Evolutionary conservation across 176 grass and related monocot species (phyloP).

Genomic region (Eremochloa ophiuroides): DNA sequence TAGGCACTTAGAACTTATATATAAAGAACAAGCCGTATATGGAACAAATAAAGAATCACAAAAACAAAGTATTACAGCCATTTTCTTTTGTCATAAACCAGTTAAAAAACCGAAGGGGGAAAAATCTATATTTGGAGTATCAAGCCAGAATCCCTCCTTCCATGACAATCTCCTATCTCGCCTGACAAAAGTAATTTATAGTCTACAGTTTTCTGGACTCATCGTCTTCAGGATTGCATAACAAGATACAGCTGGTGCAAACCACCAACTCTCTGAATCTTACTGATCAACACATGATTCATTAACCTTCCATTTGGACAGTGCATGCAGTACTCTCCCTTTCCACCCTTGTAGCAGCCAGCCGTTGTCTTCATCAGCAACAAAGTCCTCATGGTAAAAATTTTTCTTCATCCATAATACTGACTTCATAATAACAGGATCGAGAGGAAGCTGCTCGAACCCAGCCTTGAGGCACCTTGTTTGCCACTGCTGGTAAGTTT

Average conservation of each 20-base stretch:
- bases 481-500: conserved; percentile 37
- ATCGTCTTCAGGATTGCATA: neutral
- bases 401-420: conserved; percentile 6
- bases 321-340: conserved; percentile 28
- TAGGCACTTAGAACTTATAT: neutral
- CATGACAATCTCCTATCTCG: neutral
- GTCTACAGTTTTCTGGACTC: neutral
- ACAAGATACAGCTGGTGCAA: neutral
- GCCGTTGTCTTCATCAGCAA: conserved; percentile 18
- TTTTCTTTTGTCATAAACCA: neutral
- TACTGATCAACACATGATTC: neutral
- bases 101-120: neutral
- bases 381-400: conserved; percentile 32
- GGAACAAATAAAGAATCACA: too few relatives aligned
- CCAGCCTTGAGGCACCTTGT: conserved; percentile 11
- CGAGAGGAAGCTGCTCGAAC: conserved; percentile 27
- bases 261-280: neutral
- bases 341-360: conserved; percentile 41
- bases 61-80: neutral
- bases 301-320: conserved; percentile 36
- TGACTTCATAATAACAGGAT: conserved; percentile 1
- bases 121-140: neutral
- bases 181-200: neutral
- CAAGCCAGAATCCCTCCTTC: neutral
- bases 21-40: neutral